Evolutionary conservation across 306 rosid genomes (phyloP).

Genomic region (Lathyrus tuberosus): DNA sequence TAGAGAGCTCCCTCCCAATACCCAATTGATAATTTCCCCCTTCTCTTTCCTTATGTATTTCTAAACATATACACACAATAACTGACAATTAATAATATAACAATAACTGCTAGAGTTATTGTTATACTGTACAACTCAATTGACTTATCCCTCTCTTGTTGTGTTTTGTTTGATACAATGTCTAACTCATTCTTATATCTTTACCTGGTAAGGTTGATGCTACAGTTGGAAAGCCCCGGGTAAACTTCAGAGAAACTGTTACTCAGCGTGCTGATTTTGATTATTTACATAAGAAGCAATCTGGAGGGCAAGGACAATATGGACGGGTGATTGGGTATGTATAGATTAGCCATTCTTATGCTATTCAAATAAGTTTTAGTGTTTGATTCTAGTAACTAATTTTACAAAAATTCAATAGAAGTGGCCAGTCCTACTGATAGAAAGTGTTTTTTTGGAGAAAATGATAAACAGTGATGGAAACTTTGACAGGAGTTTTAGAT

Average conservation of each 20-base stretch:
- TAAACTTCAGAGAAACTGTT: conserved; percentile 98
- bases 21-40: background rate
- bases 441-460: background rate
- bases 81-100: background rate
- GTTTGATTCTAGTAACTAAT: background rate
- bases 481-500: background rate
- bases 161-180: background rate
- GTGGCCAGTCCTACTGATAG: background rate
- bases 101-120: background rate
- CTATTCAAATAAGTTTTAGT: conserved; percentile 1
- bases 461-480: background rate
- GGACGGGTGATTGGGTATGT: conserved; percentile 97
- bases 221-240: conserved; percentile 96
- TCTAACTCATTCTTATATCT: conserved; percentile 9
- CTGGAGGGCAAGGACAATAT: conserved; percentile 99
- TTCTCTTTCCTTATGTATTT: background rate
- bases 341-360: background rate
- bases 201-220: conserved; percentile 77
- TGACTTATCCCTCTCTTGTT: background rate
- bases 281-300: conserved; percentile 94
- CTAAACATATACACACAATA: background rate
- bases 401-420: background rate
- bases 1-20: background rate
- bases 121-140: too few species aligned
- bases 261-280: conserved; percentile 92